phyloP scores from a whole-genome alignment of 257 asterid species.

The Solanum sejunctum region DNA sequence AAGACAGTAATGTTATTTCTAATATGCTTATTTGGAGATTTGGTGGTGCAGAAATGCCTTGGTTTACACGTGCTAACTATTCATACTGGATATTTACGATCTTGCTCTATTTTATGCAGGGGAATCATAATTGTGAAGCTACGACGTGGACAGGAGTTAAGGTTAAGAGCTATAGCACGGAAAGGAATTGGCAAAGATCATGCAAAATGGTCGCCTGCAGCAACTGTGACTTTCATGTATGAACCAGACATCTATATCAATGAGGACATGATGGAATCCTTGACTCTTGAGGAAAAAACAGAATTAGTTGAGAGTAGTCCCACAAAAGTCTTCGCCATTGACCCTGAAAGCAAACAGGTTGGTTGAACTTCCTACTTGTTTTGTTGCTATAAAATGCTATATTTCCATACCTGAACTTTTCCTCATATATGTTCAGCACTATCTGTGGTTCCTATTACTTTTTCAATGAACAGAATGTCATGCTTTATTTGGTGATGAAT shows the following conservation, averaged over 20 bases:
- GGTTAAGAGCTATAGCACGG: conserved; percentile 90
- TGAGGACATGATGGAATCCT: conserved; percentile 78
- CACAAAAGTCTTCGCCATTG: conserved; percentile 73
- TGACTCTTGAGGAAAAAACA: conserved; percentile 46
- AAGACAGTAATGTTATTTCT: not conserved
- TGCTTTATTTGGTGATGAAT: not conserved
- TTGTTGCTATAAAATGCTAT: not conserved
- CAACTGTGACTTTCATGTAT: conserved; percentile 96
- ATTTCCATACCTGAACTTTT: not conserved
- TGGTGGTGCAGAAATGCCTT: not conserved
- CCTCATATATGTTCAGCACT: not conserved
- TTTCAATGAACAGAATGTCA: not conserved
- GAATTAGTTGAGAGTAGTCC: conserved; percentile 91
- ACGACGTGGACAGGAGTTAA: conserved; percentile 91
- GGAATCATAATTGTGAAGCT: conserved; percentile 97
- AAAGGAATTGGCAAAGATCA: conserved; percentile 99
- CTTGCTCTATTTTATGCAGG: conserved; percentile 23
- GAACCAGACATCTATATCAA: conserved; percentile 88
- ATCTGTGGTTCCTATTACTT: not conserved
- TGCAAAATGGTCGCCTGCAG: conserved; percentile 99
- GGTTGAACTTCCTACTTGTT: not conserved
- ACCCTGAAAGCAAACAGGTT: conserved; percentile 61
- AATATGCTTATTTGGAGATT: not conserved
- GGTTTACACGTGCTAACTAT: not conserved
- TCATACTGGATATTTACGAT: not conserved